Evolutionary conservation across 345 rosid species (phyloP).

Genomic region (Gossypium raimondii): DNA sequence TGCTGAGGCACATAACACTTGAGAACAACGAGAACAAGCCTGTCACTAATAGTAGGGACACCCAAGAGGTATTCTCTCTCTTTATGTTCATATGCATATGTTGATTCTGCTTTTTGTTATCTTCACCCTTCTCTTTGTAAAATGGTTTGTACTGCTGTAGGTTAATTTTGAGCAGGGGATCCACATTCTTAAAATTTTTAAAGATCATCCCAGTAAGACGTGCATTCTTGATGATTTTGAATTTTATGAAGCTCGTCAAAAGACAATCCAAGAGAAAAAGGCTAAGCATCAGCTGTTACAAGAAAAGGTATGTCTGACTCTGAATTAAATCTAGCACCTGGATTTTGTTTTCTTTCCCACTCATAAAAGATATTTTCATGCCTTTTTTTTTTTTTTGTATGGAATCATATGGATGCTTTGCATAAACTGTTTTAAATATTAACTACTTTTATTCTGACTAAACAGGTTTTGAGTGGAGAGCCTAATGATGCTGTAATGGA

Average conservation of each 20-base stretch:
- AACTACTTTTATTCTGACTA: background rate
- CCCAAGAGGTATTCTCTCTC: conserved; percentile 56
- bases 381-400: background rate
- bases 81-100: background rate
- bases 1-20: conserved; percentile 59
- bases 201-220: conserved; percentile 43
- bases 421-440: background rate
- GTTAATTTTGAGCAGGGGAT: conserved; percentile 48
- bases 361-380: background rate
- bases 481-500: conserved; percentile 9
- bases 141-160: conserved; percentile 23
- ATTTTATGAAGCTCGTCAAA: conserved; percentile 51
- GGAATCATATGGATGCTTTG: background rate
- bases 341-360: background rate
- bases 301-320: conserved; percentile 36
- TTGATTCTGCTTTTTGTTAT: background rate
- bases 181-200: conserved; percentile 48
- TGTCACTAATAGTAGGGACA: conserved; percentile 79
- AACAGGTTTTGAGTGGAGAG: conserved; percentile 30
- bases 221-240: conserved; percentile 58
- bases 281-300: conserved; percentile 40
- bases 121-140: background rate
- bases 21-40: conserved; percentile 73
- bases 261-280: conserved; percentile 45
- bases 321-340: background rate